Percentiles rank a stretch among this genome's conserved stretches.
Conservation (phyloP, 345 rosid species). For the Lepidium aucheri region DNA sequence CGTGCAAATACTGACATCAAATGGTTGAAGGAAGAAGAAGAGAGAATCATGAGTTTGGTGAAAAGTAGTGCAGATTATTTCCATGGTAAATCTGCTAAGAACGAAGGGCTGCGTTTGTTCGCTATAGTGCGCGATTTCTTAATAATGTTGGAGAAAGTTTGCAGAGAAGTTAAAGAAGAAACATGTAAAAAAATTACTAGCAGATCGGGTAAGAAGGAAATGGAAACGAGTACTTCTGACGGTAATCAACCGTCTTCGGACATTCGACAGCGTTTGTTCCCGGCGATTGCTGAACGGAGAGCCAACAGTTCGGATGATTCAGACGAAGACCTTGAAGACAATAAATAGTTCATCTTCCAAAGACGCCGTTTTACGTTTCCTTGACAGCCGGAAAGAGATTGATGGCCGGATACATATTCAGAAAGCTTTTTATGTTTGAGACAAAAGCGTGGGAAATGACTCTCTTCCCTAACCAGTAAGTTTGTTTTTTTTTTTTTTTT, state of each 20-base stretch:
- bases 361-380: background rate
- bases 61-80: constrained; percentile 78
- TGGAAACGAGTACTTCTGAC: constrained; percentile 24
- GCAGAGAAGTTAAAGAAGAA: constrained; percentile 47
- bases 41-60: constrained; percentile 55
- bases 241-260: constrained; percentile 34
- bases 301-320: constrained; percentile 46
- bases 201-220: constrained; percentile 28
- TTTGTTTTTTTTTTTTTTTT: background rate
- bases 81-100: constrained; percentile 59
- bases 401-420: background rate
- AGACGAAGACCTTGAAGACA: constrained; percentile 33
- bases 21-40: constrained; percentile 50
- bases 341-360: background rate
- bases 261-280: constrained; percentile 43
- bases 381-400: background rate
- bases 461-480: background rate
- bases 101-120: constrained; percentile 81
- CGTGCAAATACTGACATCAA: constrained; percentile 43
- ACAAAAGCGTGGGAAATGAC: background rate
- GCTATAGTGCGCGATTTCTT: constrained; percentile 72
- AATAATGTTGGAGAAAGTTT: constrained; percentile 63
- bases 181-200: constrained; percentile 11
- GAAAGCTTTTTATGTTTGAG: background rate
- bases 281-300: constrained; percentile 54